Evolutionary conservation across 345 rosid genomes (phyloP).

Genomic region (Gossypium bickii): DNA sequence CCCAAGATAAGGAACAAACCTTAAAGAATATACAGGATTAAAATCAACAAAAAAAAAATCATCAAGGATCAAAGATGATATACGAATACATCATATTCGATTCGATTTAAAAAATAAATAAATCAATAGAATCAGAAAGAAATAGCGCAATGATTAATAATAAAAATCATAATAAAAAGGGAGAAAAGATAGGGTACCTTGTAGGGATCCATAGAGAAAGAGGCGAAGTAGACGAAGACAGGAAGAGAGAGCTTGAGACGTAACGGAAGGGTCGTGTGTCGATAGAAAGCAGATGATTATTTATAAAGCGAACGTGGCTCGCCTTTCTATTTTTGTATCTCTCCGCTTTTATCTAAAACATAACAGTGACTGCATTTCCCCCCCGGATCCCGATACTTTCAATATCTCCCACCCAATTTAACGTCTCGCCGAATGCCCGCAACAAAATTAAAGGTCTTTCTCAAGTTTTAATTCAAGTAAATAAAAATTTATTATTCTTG

Average conservation of each 20-base stretch:
- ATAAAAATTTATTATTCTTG: too few species aligned
- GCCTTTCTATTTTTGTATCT: neutral
- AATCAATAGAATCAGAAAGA: neutral
- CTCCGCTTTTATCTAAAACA: neutral
- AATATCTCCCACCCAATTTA: slow-evolving; percentile 2
- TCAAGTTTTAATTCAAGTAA: too few species aligned
- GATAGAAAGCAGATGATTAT: neutral
- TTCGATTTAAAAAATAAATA: neutral
- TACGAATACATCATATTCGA: neutral
- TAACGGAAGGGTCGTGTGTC: neutral
- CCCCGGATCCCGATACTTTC: neutral
- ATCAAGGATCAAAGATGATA: neutral
- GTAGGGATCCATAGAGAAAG: slow-evolving; percentile 31
- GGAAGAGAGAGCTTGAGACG: neutral
- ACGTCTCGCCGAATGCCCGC: neutral
- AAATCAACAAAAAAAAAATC: neutral
- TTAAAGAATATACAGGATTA: neutral
- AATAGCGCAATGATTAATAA: neutral
- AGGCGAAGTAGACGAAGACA: neutral
- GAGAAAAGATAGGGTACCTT: neutral
- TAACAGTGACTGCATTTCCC: neutral
- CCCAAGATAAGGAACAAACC: neutral
- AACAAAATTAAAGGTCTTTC: neutral
- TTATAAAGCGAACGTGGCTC: slow-evolving; percentile 18
- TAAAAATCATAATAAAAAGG: neutral